phyloP scores from a whole-genome alignment of 2,329 filamentous ascomycete species.

The Fusarium foetens region DNA sequence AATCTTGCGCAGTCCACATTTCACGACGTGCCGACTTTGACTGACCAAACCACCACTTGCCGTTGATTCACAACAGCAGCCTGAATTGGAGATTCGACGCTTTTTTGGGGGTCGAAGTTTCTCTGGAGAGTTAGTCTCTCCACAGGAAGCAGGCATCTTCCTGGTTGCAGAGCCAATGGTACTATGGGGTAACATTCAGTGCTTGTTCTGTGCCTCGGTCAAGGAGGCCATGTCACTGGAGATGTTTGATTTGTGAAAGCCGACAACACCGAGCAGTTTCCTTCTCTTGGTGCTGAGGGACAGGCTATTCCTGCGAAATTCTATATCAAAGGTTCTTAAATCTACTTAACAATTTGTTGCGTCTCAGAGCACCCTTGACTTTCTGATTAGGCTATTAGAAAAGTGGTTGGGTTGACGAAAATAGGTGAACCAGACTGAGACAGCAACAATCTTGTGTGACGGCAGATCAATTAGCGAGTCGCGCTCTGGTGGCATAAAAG shows the following conservation, averaged over 20 bases:
- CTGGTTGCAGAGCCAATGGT: not conserved
- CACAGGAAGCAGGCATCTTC: not conserved
- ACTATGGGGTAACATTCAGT: not conserved
- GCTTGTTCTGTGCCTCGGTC: not conserved
- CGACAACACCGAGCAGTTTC: not conserved
- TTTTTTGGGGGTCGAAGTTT: not conserved
- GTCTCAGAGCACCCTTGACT: not conserved
- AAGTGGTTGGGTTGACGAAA: not conserved
- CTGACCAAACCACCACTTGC: not conserved
- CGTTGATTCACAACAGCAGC: not conserved
- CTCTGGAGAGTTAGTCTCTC: not conserved
- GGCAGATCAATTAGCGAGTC: too few relatives aligned
- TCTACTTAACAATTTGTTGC: not conserved
- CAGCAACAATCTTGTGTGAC: not conserved
- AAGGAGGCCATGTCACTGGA: not conserved
- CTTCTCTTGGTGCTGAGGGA: not conserved
- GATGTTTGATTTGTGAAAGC: slow-evolving; percentile 23
- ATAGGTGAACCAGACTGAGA: not conserved
- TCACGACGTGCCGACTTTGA: not conserved
- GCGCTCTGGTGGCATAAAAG: not conserved
- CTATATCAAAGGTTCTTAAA: not conserved
- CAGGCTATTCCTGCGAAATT: not conserved
- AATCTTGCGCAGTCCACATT: not conserved
- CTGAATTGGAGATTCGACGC: not conserved
- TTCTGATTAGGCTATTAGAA: not conserved